Evolutionary conservation across 345 rosid genomes (phyloP), one percentile per base, ranked within the genome.

Genomic region (Populus pruinosa): DNA sequence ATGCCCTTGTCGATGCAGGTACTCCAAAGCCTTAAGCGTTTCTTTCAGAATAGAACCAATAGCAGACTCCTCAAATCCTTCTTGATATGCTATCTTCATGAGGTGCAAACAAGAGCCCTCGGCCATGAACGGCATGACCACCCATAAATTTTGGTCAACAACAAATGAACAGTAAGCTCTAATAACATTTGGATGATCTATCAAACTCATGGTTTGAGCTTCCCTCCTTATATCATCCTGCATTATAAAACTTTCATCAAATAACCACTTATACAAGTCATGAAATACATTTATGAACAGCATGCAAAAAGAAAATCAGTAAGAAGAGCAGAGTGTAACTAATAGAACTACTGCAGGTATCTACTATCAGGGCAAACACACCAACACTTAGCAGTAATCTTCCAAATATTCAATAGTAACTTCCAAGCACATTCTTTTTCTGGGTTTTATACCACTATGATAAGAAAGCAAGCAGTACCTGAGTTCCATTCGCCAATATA

Each of bases 81-180:
- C 95, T 0, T 89, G 88, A 81, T 92, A 89, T 18, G 97, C 96
- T 83, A 92, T 88, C 91, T 91, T 92, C 96, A 96, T 94, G 64
- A 96, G 94, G 84, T 96, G 98, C 84, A 94, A 85, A 83, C 99
- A 96, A 5, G 99, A 96, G 64, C 99, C 99, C 76, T 96, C 97
- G 9, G 90, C 97, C 99, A 96, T 96, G 84, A 88, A 96, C n/a
- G 98, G 97, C 98, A 96, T 96, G 83, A 94, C 88, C 23, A 96
- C 99, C 99, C 98, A 96, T 53, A 96, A 96, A 80, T 89, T 85
- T 55, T 81, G 80, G 31, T 88, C 97, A 67, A 94, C 98, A 70
- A 92, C 97, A 88, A 96, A 96, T 10, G 98, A 96, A 84, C 99
- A 94, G 71, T 72, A 89, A 74, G 97, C 97, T 81, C 82, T 90